Base-by-base conservation (phyloP, 2,329 filamentous ascomycete species). In the Coniochaeta sp. region DNA sequence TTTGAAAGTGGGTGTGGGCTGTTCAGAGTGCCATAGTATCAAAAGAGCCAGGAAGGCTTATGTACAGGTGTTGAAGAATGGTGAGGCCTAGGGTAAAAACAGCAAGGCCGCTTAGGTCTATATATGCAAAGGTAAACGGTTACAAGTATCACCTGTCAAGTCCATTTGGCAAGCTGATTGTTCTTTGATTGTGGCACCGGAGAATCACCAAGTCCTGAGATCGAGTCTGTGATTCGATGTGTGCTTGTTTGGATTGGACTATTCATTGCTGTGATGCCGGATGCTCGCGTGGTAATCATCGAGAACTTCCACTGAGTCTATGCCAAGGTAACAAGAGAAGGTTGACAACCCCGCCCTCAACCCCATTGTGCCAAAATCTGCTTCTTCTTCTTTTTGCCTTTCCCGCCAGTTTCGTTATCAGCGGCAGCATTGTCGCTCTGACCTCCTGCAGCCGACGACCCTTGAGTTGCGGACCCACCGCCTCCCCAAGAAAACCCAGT, bases 351-450 rank as follows among this genome's bases (percentile, higher is more conserved):
- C 14, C 24, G 2, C 6, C 9, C 24, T 68, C 69, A 86, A 24
- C 84, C 84, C 84, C 84, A 87, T 66, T 83, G 80, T 47, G 84
- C 81, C 56, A 87, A 70, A 8, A 88, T 82, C 69, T 85, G 77
- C 70, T 85, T 87, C 70, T 86, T 85, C 19, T 79, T 81, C 72
- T 86, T 84, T 72, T 84, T 86, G 68, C 77, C 77, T 63, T 79
- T 81, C 3, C 71, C 69, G 1, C 65, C 68, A 1, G 66, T 63
- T 0, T 60, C 67, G 1, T 65, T 69, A 2, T 67, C 66, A 1
- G 61, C 70, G 2, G 65, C 71, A 17, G 30, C 54, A 36, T 38
- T 34, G 12, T n/a, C 24, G 9, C 24, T 14, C 26, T 52, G 47
- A 10, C 47, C 47, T 28, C 24, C 38, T 9, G 38, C 47, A 22